A percentile compares a stretch with the other conserved stretches of the same genome.
phyloP scores from a whole-genome alignment of 1,284 basidiomycete species.

The Cryptococcus sp. region DNA sequence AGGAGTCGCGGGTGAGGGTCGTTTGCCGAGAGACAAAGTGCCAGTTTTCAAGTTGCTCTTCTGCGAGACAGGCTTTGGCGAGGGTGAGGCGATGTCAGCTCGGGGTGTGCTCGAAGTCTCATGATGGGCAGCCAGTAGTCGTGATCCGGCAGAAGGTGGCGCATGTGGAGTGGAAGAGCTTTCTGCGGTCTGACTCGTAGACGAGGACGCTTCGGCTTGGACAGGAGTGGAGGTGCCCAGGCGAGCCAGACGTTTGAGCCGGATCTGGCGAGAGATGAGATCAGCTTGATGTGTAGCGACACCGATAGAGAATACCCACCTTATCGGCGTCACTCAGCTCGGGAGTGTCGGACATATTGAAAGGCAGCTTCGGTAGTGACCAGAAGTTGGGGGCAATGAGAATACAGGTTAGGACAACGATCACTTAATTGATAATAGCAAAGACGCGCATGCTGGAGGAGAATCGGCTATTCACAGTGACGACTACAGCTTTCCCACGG shows the following conservation, averaged over 20 bases:
- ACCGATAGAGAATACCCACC: slow-evolving; percentile 23
- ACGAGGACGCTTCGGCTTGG: slow-evolving; percentile 4
- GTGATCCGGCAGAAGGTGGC: slow-evolving; percentile 44
- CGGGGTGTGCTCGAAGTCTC: not conserved
- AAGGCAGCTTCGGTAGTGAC: not conserved
- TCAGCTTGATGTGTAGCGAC: not conserved
- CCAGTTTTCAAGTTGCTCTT: slow-evolving; percentile 1
- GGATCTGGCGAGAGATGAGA: slow-evolving; percentile 63
- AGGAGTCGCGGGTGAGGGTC: slow-evolving; percentile 25
- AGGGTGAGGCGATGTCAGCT: not conserved
- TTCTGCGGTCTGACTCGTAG: no score
- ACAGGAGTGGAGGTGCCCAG: slow-evolving; percentile 54
- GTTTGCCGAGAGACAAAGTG: slow-evolving; percentile 11
- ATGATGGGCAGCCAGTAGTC: slow-evolving; percentile 12
- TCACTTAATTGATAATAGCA: not conserved
- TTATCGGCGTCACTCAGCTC: slow-evolving; percentile 48
- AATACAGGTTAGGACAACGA: not conserved
- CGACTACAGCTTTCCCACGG: slow-evolving; percentile 13
- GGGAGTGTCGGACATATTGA: slow-evolving; percentile 31
- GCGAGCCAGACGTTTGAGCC: slow-evolving; percentile 80
- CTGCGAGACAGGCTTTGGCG: slow-evolving; percentile 1
- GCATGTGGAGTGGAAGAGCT: slow-evolving; percentile 11
- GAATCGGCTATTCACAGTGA: no score
- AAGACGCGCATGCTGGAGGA: no score
- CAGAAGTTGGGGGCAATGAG: not conserved